A percentile compares a stretch with the other conserved stretches of the same genome.
Evolutionary conservation across 2,329 filamentous ascomycete species (phyloP).

Genomic region (Polychaeton citri): DNA sequence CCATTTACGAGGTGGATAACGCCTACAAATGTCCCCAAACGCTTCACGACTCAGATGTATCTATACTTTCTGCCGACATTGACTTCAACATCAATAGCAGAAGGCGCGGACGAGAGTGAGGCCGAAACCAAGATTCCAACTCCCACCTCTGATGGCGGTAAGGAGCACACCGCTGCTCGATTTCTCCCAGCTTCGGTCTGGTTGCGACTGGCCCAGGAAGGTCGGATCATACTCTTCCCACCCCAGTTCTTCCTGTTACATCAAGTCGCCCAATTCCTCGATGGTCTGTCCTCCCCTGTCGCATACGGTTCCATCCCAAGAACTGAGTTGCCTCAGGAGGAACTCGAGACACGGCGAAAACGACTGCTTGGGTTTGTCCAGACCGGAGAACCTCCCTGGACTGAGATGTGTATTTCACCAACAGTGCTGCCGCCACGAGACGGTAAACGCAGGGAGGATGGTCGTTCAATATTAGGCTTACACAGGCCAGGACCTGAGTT

Average conservation of each 20-base stretch:
- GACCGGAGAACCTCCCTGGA: slow-evolving; percentile 26
- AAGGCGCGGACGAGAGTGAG: slow-evolving; percentile 11
- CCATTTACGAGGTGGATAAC: slow-evolving; percentile 93
- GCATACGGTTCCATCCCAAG: slow-evolving; percentile 17
- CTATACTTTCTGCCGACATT: slow-evolving; percentile 63
- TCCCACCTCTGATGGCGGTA: slow-evolving; percentile 57
- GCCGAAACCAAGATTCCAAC: slow-evolving; percentile 48
- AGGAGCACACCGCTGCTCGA: slow-evolving; percentile 60
- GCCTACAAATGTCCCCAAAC: slow-evolving; percentile 53
- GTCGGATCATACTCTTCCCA: slow-evolving; percentile 73
- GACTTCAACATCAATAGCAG: slow-evolving; percentile 21
- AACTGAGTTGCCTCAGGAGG: slow-evolving; percentile 16
- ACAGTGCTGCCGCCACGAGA: slow-evolving; percentile 22
- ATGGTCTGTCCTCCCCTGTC: slow-evolving; percentile 15
- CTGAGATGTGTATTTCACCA: slow-evolving; percentile 31
- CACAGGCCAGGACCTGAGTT: slow-evolving; percentile 42
- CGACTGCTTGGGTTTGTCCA: slow-evolving; percentile 42
- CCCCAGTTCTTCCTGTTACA: slow-evolving; percentile 69
- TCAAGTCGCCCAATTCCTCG: slow-evolving; percentile 26
- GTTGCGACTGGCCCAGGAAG: slow-evolving; percentile 48
- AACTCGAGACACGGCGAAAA: slow-evolving; percentile 37
- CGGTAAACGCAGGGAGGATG: slow-evolving; percentile 31
- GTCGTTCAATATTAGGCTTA: slow-evolving; percentile 39
- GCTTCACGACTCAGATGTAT: slow-evolving; percentile 96
- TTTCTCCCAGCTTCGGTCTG: slow-evolving; percentile 62